Conservation (phyloP, 176 grass and related monocot species). For the Calamus simplicifolius region DNA sequence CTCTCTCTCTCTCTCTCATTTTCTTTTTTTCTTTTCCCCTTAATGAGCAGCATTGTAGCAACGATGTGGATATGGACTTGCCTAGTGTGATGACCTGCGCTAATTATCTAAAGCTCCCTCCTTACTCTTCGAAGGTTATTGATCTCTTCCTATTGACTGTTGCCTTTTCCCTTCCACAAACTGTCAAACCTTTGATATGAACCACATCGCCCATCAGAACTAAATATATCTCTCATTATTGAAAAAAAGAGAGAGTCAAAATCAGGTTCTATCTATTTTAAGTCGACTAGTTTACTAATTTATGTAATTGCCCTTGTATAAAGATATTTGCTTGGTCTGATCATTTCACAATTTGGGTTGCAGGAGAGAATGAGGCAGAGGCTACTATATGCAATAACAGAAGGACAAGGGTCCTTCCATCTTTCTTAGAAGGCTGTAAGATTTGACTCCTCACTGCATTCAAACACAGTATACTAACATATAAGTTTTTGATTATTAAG, state of each 20-base stretch:
- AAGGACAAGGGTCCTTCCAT: slow-evolving; percentile 48
- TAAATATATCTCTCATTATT: too few species aligned
- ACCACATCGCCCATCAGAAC: too few species aligned
- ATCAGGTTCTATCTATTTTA: too few species aligned
- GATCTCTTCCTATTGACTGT: too few species aligned
- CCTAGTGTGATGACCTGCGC: slow-evolving; percentile 97
- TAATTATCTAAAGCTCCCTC: slow-evolving; percentile 96
- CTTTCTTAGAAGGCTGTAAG: slow-evolving; percentile 29
- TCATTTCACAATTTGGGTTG: neutral
- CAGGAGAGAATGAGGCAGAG: slow-evolving; percentile 48
- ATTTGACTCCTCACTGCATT: neutral
- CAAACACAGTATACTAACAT: slow-evolving; percentile 4
- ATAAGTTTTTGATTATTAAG: slow-evolving; percentile 26
- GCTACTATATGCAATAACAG: slow-evolving; percentile 32
- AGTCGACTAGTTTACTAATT: too few species aligned
- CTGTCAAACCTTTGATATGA: too few species aligned
- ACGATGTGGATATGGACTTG: slow-evolving; percentile 59
- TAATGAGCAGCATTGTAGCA: slow-evolving; percentile 59
- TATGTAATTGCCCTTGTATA: too few species aligned
- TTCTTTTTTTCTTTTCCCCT: slow-evolving; percentile 18
- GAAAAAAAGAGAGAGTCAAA: too few species aligned
- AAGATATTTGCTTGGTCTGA: too few species aligned
- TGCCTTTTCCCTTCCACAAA: too few species aligned
- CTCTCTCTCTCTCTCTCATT: too few species aligned
- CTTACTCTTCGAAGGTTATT: slow-evolving; percentile 84